phyloP scores from a whole-genome alignment of 441 rosid species.

The Manihot esculenta region DNA sequence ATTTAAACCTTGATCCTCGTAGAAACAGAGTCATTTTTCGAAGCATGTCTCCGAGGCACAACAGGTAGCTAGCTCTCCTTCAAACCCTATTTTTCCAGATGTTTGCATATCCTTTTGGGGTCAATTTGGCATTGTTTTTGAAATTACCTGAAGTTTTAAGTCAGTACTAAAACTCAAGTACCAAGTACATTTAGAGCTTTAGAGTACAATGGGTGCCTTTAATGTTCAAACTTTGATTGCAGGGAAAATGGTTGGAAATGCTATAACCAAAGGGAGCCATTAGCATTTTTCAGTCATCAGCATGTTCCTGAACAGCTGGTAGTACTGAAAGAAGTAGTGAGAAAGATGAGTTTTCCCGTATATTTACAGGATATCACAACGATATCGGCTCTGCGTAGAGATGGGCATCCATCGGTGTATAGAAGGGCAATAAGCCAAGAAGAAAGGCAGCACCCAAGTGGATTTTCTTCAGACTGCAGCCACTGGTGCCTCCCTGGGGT shows the following conservation, averaged over 20 bases:
- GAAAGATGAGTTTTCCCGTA: conserved; percentile 72
- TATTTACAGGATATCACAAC: conserved; percentile 71
- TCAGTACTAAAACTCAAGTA: too few species aligned
- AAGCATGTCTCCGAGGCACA: conserved; percentile 84
- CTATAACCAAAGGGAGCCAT: conserved; percentile 72
- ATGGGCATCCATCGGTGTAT: conserved; percentile 89
- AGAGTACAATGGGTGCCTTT: background rate
- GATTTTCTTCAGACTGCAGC: conserved; percentile 70
- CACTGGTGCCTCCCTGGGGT: conserved; percentile 99
- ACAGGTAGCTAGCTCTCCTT: conserved; percentile 48
- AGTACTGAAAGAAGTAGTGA: conserved; percentile 66
- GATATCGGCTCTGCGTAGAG: conserved; percentile 75
- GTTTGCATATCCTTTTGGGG: background rate
- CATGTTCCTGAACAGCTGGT: conserved; percentile 61
- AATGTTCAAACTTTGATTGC: conserved; percentile 8
- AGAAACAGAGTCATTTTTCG: conserved; percentile 76
- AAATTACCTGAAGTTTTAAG: too few species aligned
- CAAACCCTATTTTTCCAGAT: background rate
- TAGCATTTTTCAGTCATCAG: conserved; percentile 49
- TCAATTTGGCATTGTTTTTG: too few species aligned
- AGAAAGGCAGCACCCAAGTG: conserved; percentile 40
- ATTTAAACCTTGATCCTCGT: conserved; percentile 74
- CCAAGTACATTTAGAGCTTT: too few species aligned
- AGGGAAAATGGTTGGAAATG: conserved; percentile 89
- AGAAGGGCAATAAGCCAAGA: conserved; percentile 53